Conservation (phyloP, 2,329 filamentous ascomycete species). For the Aspergillus sp. region DNA sequence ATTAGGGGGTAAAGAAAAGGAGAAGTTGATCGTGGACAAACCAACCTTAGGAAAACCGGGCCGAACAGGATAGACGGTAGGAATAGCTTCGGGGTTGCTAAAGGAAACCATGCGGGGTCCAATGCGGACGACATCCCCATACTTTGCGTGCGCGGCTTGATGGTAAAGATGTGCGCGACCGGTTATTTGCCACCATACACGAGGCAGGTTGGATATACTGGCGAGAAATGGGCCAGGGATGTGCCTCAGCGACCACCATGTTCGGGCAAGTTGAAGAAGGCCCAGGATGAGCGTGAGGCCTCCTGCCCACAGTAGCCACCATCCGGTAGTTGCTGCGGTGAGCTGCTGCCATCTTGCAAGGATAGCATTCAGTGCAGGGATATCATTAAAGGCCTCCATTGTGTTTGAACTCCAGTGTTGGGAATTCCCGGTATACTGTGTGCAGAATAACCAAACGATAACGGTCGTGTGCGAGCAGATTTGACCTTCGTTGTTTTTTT, state of each 20-base stretch:
- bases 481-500: no score
- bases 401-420: no score
- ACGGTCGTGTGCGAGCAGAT: no score
- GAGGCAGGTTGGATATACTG: slow-evolving; percentile 28
- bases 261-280: neutral
- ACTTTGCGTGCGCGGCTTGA: slow-evolving; percentile 24
- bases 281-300: neutral
- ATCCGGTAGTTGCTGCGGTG: neutral
- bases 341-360: no score
- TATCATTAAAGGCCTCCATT: no score
- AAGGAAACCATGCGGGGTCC: slow-evolving; percentile 35
- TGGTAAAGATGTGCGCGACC: slow-evolving; percentile 24
- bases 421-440: no score
- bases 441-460: no score
- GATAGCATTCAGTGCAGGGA: no score
- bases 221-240: slow-evolving; percentile 32
- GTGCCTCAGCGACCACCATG: neutral
- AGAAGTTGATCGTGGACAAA: neutral
- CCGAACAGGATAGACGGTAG: slow-evolving; percentile 22
- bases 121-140: slow-evolving; percentile 32
- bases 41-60: slow-evolving; percentile 21
- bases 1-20: neutral
- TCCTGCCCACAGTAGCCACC: neutral
- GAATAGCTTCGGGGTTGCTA: slow-evolving; percentile 27
- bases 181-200: slow-evolving; percentile 27